Percentiles rank a stretch among this genome's conserved stretches.
phyloP scores from a whole-genome alignment of 768 basidiomycete species.

The Sistotremastrum niveocremeum region DNA sequence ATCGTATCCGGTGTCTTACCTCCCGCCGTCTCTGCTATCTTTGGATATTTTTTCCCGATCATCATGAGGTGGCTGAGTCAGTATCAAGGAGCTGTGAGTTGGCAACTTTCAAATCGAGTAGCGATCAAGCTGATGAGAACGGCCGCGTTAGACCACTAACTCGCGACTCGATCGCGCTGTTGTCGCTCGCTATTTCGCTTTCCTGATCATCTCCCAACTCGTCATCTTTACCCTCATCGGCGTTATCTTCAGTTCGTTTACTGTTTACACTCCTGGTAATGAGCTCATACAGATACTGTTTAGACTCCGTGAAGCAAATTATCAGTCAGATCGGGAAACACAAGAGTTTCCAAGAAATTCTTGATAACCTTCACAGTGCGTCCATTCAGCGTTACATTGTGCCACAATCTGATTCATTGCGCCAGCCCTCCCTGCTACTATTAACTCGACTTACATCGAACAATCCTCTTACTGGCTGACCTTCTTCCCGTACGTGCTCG shows the following conservation, averaged over 20 bases:
- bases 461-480: constrained; percentile 90
- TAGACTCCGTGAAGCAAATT: constrained; percentile 24
- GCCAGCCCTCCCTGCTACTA: constrained; percentile 50
- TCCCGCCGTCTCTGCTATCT: constrained; percentile 74
- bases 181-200: constrained; percentile 83
- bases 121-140: constrained; percentile 9
- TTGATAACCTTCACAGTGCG: constrained; percentile 32
- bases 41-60: constrained; percentile 83
- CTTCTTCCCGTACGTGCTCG: constrained; percentile 69
- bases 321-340: constrained; percentile 35
- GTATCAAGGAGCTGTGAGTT: constrained; percentile 44
- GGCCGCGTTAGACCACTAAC: constrained; percentile 49
- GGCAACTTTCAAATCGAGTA: constrained; percentile 2
- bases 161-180: constrained; percentile 83
- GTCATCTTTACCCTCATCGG: constrained; percentile 90
- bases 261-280: neutral
- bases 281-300: constrained; percentile 14
- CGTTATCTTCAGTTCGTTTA: constrained; percentile 64
- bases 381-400: neutral
- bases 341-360: constrained; percentile 29
- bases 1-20: constrained; percentile 88
- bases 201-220: constrained; percentile 87
- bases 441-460: constrained; percentile 82
- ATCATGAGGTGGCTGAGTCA: constrained; percentile 73
- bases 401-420: neutral